Base-by-base conservation (phyloP, 305 asterid species). In the Striga hermonthica region DNA sequence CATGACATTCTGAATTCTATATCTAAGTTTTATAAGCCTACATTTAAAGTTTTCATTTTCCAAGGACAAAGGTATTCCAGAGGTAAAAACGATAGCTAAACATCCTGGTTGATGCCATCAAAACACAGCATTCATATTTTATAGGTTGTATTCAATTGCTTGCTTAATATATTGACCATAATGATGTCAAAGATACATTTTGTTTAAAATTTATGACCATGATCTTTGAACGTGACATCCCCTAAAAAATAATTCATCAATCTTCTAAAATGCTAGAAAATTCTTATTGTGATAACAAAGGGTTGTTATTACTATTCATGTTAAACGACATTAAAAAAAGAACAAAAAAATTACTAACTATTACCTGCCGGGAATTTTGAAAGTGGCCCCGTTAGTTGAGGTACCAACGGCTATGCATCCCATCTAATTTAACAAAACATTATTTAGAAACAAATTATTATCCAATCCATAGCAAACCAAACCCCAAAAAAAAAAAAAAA, bases 321-420 rank as follows among this genome's bases (percentile, higher is more conserved):
- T 22, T 22, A 0, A 22, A 22, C 31, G 31, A 22, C 31, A 22
- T 22, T 22, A 22, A 22, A 22, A 22, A 22, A 22, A 22, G 31
- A 22, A 22, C 1, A 22, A 22, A 22, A 22, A 22, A 22, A 22
- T 22, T 22, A 22, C 31, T 22, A 22, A 22, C 31, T 57, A 56
- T 75, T 68, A 89, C 98, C 98, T 92, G 79, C 98, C 97, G 7
- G 98, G 98, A 72, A 92, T 80, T 82, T 92, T 92, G 70, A 86
- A 92, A 61, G 90, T 82, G 72, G 98, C 98, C 36, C 98, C 97
- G 69, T 92, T 92, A 65, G 98, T 92, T 49, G 98, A 89, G 62
- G 97, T 89, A 35, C 98, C 98, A 75, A 81, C 88, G 58, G 96
- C 96, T 66, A 92, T 79, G 53, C 75, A 74, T 69, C 98, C 96